phyloP scores from a whole-genome alignment of 2,329 filamentous ascomycete species.

The Pseudogymnoascus sp. region DNA sequence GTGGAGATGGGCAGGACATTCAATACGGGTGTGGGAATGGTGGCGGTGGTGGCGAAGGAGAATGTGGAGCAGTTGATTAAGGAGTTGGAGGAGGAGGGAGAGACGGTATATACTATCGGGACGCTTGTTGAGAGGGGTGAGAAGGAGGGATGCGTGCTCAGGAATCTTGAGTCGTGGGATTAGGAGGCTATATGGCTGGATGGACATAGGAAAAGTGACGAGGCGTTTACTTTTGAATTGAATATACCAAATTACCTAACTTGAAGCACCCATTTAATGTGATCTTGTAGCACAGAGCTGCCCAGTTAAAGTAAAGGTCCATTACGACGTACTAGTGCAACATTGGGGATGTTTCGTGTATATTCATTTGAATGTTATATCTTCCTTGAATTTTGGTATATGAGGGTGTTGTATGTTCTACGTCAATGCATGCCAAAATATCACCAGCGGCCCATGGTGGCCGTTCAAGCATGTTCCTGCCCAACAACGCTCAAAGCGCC shows the following conservation, averaged over 20 bases:
- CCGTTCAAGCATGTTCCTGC: not conserved
- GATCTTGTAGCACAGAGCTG: not conserved
- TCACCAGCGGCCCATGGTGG: not conserved
- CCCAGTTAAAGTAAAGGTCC: not conserved
- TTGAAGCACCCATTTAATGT: not conserved
- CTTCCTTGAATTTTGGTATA: not conserved
- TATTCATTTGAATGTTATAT: not conserved
- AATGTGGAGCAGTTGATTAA: constrained; percentile 53
- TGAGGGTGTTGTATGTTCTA: not conserved
- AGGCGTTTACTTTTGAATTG: constrained; percentile 5
- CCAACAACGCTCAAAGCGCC: constrained; percentile 46
- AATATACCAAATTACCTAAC: constrained; percentile 1
- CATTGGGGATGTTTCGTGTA: not conserved
- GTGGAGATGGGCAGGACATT: constrained; percentile 85
- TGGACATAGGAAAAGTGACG: not conserved
- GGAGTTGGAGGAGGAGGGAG: constrained; percentile 58
- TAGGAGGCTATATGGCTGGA: constrained; percentile 11
- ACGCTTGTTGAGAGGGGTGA: constrained; percentile 51
- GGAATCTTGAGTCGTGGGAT: constrained; percentile 39
- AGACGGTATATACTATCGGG: constrained; percentile 72
- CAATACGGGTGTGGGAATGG: constrained; percentile 94
- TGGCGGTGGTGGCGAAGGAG: constrained; percentile 64
- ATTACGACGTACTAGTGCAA: not conserved
- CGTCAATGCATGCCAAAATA: not conserved
- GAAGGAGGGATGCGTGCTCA: constrained; percentile 55